Percentiles rank a stretch among this genome's conserved stretches.
These are phyloP conservation scores for Castanea crenata DNA, from an alignment of 306 rosid species.

Conservation along the genomic window DNA sequence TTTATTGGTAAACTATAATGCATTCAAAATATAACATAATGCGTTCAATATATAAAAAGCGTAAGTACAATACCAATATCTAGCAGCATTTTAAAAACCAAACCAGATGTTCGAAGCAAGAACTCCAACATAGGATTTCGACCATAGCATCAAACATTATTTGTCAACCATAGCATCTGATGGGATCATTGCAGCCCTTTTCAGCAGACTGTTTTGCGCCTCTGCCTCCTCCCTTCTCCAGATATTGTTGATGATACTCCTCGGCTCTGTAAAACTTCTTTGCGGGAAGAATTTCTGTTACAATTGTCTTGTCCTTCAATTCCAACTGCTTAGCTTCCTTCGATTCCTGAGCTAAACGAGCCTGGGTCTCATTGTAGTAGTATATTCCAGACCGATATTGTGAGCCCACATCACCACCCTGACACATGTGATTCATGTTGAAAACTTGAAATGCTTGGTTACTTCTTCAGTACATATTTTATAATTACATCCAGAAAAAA, in stretches of 20 bases:
- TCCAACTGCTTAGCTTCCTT: constrained; percentile 74
- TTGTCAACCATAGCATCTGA: constrained; percentile 78
- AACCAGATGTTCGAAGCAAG: background rate
- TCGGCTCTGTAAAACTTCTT: constrained; percentile 84
- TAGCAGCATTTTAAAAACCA: background rate
- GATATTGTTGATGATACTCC: constrained; percentile 94
- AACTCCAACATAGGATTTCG: background rate
- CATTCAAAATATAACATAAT: background rate
- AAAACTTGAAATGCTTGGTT: background rate
- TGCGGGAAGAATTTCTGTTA: constrained; percentile 82
- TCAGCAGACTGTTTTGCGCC: constrained; percentile 60
- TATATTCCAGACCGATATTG: constrained; percentile 91
- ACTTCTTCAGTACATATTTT: background rate
- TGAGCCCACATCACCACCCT: constrained; percentile 76
- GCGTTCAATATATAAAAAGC: background rate
- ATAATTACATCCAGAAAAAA: background rate
- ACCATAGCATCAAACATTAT: background rate
- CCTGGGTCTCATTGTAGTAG: constrained; percentile 65
- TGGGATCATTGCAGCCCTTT: constrained; percentile 82
- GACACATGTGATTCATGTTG: background rate
- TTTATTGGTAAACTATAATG: background rate
- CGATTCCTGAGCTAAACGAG: constrained; percentile 60
- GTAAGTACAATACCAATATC: background rate
- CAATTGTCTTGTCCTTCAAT: constrained; percentile 39
- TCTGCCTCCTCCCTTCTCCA: constrained; percentile 73